Base-by-base conservation (phyloP, 305 asterid species). In the Fraxinus albicans region DNA sequence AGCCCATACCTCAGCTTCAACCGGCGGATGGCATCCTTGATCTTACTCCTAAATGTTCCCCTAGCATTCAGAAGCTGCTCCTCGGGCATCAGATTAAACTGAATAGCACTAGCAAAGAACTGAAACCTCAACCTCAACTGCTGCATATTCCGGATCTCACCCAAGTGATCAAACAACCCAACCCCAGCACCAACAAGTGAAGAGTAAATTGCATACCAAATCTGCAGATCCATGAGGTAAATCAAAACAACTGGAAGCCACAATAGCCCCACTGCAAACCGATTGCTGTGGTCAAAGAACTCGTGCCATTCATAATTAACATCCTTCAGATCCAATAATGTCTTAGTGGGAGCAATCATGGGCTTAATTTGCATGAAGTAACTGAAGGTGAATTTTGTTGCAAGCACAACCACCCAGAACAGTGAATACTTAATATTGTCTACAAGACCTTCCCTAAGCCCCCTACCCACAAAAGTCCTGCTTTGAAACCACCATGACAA, bases 401-500 rank as follows among this genome's bases (percentile, higher is more conserved):
- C 87, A 53, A 89, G 90, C 73, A 89, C 90, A 50, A 85, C 80
- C 79, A 89, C 83, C 92, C 92, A 89, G 79, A 89, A 89, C 15
- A 85, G 78, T 70, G 89, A 79, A 81, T 89, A 89, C 86, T 87
- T 88, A 19, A 89, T 85, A 77, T 85, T 89, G 72, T 88, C 92
- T 13, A 89, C 65, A 73, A 89, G 89, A 82, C 92, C 92, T 86
- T 89, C 92, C 83, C 90, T 88, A 74, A 89, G 87, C 35, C 89
- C 92, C 31, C 92, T 86, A 55, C 90, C 92, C 67, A 89, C 92
- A 79, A 87, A 89, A 8, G 88, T 84, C 79, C 92, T 87, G 83
- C 92, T 83, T 84, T 89, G 92, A 78, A 89, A 89, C 92, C 92
- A 89, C 92, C 92, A 89, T 42, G 90, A 81, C 72, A 89, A 76